Conservation (phyloP, 1,284 basidiomycete genomes). For the Fomitopsis pinicola region DNA sequence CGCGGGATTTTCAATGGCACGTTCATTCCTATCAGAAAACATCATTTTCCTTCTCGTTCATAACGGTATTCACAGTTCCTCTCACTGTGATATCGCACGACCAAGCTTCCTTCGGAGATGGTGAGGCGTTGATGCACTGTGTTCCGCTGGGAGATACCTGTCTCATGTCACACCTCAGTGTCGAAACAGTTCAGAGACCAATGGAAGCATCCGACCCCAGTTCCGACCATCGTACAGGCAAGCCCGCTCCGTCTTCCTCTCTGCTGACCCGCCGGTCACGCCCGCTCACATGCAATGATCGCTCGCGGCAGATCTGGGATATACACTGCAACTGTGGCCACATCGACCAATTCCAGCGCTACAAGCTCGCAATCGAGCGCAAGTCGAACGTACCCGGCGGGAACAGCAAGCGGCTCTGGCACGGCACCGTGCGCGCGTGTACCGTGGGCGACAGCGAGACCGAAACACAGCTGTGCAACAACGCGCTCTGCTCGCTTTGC, state of each 20-base stretch:
- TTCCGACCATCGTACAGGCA: neutral
- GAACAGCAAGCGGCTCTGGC: slow-evolving; percentile 2
- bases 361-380: slow-evolving; percentile 1
- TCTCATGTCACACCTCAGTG: neutral
- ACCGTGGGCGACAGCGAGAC: slow-evolving; percentile 3
- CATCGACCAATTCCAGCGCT: neutral
- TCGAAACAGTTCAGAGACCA: neutral
- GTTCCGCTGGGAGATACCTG: too few relatives aligned
- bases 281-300: too few relatives aligned
- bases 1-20: neutral
- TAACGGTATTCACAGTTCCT: neutral
- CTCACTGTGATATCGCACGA: neutral
- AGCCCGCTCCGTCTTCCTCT: neutral
- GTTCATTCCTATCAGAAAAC: neutral
- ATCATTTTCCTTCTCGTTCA: too few relatives aligned
- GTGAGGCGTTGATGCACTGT: neutral
- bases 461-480: neutral
- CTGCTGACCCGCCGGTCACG: neutral
- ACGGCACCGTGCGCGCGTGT: neutral
- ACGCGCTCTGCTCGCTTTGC: slow-evolving; percentile 7
- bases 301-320: neutral
- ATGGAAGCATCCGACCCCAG: neutral
- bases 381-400: slow-evolving; percentile 1
- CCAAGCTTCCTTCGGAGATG: neutral
- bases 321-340: neutral